Base-by-base conservation (phyloP, 768 basidiomycete species). In the Tylopilus sp. region DNA sequence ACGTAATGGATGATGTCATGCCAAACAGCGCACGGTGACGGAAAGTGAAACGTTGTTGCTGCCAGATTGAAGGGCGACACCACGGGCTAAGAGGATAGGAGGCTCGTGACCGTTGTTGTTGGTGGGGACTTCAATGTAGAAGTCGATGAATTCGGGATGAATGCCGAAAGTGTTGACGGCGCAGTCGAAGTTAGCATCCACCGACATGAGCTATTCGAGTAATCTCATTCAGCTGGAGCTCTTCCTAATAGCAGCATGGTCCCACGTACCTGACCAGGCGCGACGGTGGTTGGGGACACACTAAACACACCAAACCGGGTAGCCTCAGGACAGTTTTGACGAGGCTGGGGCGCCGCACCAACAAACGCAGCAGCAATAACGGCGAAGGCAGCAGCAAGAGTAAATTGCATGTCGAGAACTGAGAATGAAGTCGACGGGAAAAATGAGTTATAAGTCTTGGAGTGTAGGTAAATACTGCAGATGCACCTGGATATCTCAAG, bases 81-180 rank as follows among this genome's bases (percentile, higher is more conserved):
- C 54, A 45, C 66, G 66, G 35, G 52, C 49, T 43, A 68, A 44
- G 36, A 68, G 63, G 53, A 68, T 69, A 3, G 60, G 62, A 31
- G 67, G 60, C 21, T 68, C 69, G 26, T 59, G 1, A 22, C 67
- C 67, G 26, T 59, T 68, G 58, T 68, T 70, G 36, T 64, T 61
- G 22, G 44, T 43, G 10, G 69, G 67, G 13, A 71, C 67, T 45
- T 67, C 69, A 20, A 68, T 65, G 30, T 68, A 71, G 48, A 69
- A 68, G 48, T 68, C 67, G 48, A 58, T 68, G 48, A 45, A 68
- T 50, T 57, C 38, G 4, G 67, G 67, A 12, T 28, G n/a, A 15
- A 42, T 20, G 10, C 52, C 55, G 11, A 58, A 57, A 47, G 4
- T 42, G 30, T 56, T 54, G 51, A 61, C 52, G 35, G 69, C 62